A percentile compares a stretch with the other conserved stretches of the same genome.
phyloP scores from a whole-genome alignment of 202 grass and related monocot species.

The Schoenoplectus triqueter region DNA sequence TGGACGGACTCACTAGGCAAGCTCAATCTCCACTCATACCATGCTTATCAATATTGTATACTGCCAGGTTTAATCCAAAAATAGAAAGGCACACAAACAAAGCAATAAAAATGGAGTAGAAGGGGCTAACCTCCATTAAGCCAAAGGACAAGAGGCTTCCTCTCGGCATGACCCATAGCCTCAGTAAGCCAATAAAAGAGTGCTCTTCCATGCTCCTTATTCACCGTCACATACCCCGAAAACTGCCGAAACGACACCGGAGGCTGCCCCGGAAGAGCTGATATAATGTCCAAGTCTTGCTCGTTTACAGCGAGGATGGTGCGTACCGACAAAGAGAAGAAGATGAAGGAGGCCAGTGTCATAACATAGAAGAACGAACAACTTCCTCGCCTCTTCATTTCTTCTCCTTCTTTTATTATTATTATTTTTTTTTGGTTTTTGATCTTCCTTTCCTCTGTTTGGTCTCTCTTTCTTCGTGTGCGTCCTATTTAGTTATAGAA shows the following conservation, averaged over 20 bases:
- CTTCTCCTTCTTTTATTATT: neutral
- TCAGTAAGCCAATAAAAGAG: slow-evolving; percentile 99
- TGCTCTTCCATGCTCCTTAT: slow-evolving; percentile 59
- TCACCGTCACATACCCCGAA: slow-evolving; percentile 85
- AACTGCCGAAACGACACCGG: slow-evolving; percentile 68
- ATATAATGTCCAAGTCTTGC: slow-evolving; percentile 55
- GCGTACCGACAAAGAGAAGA: neutral
- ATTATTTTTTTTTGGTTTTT: neutral
- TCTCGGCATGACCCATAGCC: slow-evolving; percentile 46
- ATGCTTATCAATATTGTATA: neutral
- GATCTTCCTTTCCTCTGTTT: neutral
- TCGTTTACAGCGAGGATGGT: slow-evolving; percentile 3
- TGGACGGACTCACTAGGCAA: too few relatives aligned
- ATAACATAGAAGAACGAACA: neutral
- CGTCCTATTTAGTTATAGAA: slow-evolving; percentile 2
- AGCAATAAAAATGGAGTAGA: neutral
- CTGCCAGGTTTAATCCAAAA: neutral
- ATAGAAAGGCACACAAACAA: neutral
- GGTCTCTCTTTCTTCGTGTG: neutral
- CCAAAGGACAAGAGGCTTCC: slow-evolving; percentile 93
- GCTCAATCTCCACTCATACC: neutral
- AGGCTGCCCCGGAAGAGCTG: slow-evolving; percentile 76
- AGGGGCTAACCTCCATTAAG: slow-evolving; percentile 83
- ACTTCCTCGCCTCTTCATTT: neutral
- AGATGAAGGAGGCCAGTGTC: slow-evolving; percentile 9